Conservation (phyloP, 2,329 filamentous ascomycete genomes). For the Hypoxylon sp. region DNA sequence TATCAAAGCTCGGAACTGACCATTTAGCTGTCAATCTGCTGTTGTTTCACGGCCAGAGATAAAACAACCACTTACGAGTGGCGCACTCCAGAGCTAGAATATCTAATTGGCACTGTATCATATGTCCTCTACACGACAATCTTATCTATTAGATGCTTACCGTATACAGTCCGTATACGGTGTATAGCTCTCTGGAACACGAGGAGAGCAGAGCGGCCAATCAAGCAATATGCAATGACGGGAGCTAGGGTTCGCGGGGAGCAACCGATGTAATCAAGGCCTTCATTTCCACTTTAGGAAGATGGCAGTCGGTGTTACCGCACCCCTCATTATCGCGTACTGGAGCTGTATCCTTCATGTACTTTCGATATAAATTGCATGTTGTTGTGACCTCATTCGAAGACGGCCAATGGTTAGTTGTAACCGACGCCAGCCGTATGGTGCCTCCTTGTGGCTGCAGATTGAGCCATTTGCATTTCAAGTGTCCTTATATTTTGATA, state of each 20-base stretch:
- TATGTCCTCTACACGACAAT: neutral
- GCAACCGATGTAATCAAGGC: conserved; percentile 25
- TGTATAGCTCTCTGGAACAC: neutral
- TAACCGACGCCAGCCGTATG: conserved; percentile 18
- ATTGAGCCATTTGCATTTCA: neutral
- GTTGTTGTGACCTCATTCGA: conserved; percentile 8
- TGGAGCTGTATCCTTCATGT: conserved; percentile 10
- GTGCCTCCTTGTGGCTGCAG: conserved; percentile 2
- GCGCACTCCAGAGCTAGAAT: neutral
- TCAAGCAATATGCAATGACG: conserved; percentile 7
- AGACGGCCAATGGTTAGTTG: conserved; percentile 10
- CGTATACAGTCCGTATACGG: neutral
- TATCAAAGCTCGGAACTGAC: conserved; percentile 2
- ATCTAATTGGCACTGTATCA: neutral
- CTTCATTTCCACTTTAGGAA: conserved; percentile 29
- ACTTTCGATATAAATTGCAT: conserved; percentile 10
- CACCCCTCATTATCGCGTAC: neutral
- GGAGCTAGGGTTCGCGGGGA: conserved; percentile 23
- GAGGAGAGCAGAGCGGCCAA: conserved; percentile 4
- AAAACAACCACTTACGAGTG: neutral
- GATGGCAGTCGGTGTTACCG: conserved; percentile 31
- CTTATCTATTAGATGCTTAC: neutral
- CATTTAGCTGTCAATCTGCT: neutral
- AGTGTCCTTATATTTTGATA: conserved; percentile 1
- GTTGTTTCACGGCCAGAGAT: conserved; percentile 6